phyloP scores from a whole-genome alignment of 2,329 filamentous ascomycete species.

The Coniochaeta prunicola region DNA sequence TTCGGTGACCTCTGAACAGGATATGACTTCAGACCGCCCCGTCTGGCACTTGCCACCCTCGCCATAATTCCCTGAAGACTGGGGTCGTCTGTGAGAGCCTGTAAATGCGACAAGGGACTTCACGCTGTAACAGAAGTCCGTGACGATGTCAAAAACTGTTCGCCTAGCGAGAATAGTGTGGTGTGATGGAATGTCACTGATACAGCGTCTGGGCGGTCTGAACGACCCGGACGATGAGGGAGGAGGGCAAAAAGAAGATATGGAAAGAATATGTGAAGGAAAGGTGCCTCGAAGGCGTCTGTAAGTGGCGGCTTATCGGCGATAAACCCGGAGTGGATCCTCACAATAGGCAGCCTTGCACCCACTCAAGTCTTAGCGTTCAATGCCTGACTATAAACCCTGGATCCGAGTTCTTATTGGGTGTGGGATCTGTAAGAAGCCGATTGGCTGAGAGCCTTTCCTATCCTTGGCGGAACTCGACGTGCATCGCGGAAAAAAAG shows the following conservation, averaged over 20 bases:
- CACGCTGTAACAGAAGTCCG: too few species aligned
- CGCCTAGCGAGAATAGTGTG: too few species aligned
- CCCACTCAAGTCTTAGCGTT: neutral
- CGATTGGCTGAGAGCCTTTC: neutral
- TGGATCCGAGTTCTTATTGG: neutral
- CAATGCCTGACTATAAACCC: neutral
- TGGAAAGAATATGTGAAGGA: neutral
- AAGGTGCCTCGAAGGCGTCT: neutral
- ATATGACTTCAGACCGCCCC: neutral
- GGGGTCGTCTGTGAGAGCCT: neutral
- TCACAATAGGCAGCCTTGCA: neutral
- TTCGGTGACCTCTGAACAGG: neutral
- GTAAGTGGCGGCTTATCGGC: slow-evolving; percentile 2
- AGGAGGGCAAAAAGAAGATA: neutral
- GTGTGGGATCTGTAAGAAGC: neutral
- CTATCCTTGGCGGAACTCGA: neutral
- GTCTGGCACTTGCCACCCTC: neutral
- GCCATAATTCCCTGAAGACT: neutral
- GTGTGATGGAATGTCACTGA: neutral
- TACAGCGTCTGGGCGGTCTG: neutral
- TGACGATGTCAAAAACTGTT: neutral
- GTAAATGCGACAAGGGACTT: too few species aligned
- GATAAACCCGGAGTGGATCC: neutral
- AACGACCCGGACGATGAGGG: neutral
- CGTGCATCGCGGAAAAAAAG: slow-evolving; percentile 1